Evolutionary conservation across 176 grass and related monocot species (phyloP).

Genomic region (Chrysopogon serrulatus): DNA sequence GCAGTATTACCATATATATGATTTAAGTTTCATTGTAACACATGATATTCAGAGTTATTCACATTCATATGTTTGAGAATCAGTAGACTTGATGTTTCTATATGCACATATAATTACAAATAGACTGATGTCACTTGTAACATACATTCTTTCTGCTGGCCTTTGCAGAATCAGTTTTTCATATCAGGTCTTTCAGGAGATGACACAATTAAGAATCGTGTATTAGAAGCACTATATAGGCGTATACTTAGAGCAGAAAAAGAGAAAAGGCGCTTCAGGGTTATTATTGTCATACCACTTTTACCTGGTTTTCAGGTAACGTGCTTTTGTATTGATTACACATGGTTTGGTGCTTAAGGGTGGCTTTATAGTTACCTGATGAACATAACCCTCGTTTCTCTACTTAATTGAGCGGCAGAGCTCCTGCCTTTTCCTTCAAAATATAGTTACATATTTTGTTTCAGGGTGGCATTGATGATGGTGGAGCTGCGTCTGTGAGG

Average conservation of each 20-base stretch:
- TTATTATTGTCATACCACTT: slow-evolving; percentile 78
- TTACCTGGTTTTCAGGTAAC: slow-evolving; percentile 87
- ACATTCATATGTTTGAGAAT: background rate
- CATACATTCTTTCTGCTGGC: background rate
- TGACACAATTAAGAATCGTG: slow-evolving; percentile 74
- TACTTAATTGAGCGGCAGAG: too few relatives aligned
- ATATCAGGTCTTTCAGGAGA: slow-evolving; percentile 86
- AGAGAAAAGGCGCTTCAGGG: slow-evolving; percentile 62
- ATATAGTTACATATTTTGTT: slow-evolving; percentile 16
- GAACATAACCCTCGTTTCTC: too few relatives aligned
- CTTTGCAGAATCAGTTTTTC: slow-evolving; percentile 88
- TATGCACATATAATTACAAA: slow-evolving; percentile 7
- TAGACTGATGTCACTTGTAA: background rate
- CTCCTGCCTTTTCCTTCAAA: too few relatives aligned
- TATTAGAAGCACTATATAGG: slow-evolving; percentile 77
- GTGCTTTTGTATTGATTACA: background rate
- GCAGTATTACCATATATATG: background rate
- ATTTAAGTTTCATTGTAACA: background rate
- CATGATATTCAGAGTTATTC: background rate
- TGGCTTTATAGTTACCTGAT: slow-evolving; percentile 15
- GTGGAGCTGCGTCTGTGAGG: slow-evolving; percentile 74
- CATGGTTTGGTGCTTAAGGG: background rate
- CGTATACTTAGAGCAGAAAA: slow-evolving; percentile 75
- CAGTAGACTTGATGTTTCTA: background rate
- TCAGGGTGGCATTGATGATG: slow-evolving; percentile 79